Conservation (phyloP, 2,329 filamentous ascomycete species). For the Fusarium sp. region DNA sequence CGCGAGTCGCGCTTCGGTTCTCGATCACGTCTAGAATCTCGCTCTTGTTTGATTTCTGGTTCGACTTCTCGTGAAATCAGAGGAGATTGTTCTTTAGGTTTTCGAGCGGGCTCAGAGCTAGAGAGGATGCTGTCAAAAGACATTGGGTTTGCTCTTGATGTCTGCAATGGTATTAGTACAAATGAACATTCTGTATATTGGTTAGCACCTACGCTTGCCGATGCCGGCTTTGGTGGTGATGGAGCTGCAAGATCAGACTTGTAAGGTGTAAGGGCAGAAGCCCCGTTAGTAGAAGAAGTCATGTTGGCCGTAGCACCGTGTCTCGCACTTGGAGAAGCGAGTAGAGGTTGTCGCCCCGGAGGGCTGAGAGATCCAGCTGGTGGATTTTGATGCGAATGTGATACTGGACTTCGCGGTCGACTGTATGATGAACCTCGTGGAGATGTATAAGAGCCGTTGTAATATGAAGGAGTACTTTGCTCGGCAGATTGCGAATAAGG, state of each 20-base stretch:
- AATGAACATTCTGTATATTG: slow-evolving; percentile 3
- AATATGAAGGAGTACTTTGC: slow-evolving; percentile 56
- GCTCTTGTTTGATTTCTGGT: slow-evolving; percentile 28
- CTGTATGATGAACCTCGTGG: slow-evolving; percentile 56
- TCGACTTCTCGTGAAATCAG: slow-evolving; percentile 43
- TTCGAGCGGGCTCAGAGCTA: slow-evolving; percentile 73
- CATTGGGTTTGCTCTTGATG: slow-evolving; percentile 85
- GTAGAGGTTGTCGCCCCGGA: slow-evolving; percentile 51
- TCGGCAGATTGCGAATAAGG: slow-evolving; percentile 57
- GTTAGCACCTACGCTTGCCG: slow-evolving; percentile 49
- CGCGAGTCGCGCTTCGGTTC: slow-evolving; percentile 32
- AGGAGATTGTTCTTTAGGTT: slow-evolving; percentile 60
- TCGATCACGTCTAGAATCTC: slow-evolving; percentile 24
- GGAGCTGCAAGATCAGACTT: slow-evolving; percentile 54
- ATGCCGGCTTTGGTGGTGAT: slow-evolving; percentile 52
- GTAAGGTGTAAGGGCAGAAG: slow-evolving; percentile 48
- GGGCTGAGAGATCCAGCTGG: slow-evolving; percentile 56
- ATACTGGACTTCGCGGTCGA: slow-evolving; percentile 60
- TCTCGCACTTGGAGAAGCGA: slow-evolving; percentile 60
- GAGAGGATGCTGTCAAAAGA: slow-evolving; percentile 95
- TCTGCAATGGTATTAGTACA: slow-evolving; percentile 55
- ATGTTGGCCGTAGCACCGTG: slow-evolving; percentile 54
- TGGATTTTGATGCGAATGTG: slow-evolving; percentile 60
- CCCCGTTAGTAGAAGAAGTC: slow-evolving; percentile 54
- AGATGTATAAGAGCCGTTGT: slow-evolving; percentile 61